A percentile compares a stretch with the other conserved stretches of the same genome.
Evolutionary conservation across 2,329 filamentous ascomycete species (phyloP).

Genomic region (Colletotrichum chrysophilum): DNA sequence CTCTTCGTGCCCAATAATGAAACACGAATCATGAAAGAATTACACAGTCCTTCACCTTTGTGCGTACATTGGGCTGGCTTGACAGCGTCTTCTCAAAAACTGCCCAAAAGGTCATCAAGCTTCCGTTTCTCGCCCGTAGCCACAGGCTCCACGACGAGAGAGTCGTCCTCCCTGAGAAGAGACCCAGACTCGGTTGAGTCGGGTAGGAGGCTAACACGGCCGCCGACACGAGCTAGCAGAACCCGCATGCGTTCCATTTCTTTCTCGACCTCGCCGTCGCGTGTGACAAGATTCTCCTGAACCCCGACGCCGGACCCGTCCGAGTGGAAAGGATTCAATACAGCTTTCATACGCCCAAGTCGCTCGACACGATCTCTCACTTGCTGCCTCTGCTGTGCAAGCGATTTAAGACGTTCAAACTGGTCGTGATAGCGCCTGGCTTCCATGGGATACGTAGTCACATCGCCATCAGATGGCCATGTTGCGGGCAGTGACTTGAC

Average conservation of each 20-base stretch:
- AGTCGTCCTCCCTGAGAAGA: constrained; percentile 24
- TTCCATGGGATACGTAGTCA: constrained; percentile 45
- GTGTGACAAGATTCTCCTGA: constrained; percentile 71
- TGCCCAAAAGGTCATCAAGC: constrained; percentile 45
- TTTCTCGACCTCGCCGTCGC: constrained; percentile 67
- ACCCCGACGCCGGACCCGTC: constrained; percentile 42
- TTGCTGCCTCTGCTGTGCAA: constrained; percentile 50
- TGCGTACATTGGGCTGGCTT: not conserved
- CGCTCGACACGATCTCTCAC: constrained; percentile 47
- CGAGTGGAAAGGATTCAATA: constrained; percentile 54
- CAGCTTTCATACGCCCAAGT: constrained; percentile 51
- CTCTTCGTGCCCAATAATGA: not conserved
- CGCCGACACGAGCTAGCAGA: constrained; percentile 64
- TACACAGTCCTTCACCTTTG: not conserved
- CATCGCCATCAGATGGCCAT: constrained; percentile 49
- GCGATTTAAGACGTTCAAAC: constrained; percentile 51
- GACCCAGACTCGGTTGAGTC: constrained; percentile 19
- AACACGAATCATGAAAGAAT: not conserved
- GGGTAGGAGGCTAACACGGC: constrained; percentile 50
- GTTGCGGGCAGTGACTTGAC: constrained; percentile 52
- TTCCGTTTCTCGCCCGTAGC: constrained; percentile 45
- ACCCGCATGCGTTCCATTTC: constrained; percentile 72
- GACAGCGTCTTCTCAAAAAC: constrained; percentile 27
- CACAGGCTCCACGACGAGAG: constrained; percentile 36
- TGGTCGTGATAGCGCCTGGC: constrained; percentile 57